These are phyloP conservation scores for Plenodomus tracheiphilus DNA, from an alignment of 2,329 filamentous ascomycete species.

Conservation along the genomic window DNA sequence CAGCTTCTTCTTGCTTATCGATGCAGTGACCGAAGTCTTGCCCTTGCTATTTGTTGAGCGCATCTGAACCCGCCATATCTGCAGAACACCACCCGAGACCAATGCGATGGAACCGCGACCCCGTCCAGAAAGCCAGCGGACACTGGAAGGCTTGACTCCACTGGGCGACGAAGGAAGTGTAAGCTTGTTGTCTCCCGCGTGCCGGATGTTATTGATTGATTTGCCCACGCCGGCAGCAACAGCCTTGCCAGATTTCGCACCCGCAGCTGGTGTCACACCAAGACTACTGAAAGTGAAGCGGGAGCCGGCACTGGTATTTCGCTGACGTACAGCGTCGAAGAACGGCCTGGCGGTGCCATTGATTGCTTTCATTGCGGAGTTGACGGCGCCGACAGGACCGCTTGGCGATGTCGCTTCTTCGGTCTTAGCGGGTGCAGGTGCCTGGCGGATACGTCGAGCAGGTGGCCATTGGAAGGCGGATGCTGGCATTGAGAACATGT, in stretches of 20 bases:
- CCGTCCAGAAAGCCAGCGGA: constrained; percentile 67
- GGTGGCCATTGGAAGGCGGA: constrained; percentile 88
- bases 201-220: constrained; percentile 71
- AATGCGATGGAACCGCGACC: constrained; percentile 66
- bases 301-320: constrained; percentile 34
- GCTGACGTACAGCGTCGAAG: constrained; percentile 42
- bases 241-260: constrained; percentile 70
- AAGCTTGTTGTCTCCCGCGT: constrained; percentile 75
- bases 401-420: constrained; percentile 40
- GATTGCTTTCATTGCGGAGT: constrained; percentile 48
- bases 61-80: constrained; percentile 63
- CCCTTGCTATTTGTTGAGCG: constrained; percentile 49
- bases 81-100: constrained; percentile 66
- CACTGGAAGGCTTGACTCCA: constrained; percentile 61
- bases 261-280: constrained; percentile 46
- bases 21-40: constrained; percentile 45
- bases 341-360: constrained; percentile 49
- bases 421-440: constrained; percentile 22
- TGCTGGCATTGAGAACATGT: constrained; percentile 83
- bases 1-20: constrained; percentile 60
- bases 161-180: constrained; percentile 63
- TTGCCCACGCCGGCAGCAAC: constrained; percentile 74
- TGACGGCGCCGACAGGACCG: constrained; percentile 38
- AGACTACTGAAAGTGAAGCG: constrained; percentile 44
- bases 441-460: constrained; percentile 52